Conservation (phyloP, 192 early-diverging fungal genomes). For the Helicostylum pulchrum region DNA sequence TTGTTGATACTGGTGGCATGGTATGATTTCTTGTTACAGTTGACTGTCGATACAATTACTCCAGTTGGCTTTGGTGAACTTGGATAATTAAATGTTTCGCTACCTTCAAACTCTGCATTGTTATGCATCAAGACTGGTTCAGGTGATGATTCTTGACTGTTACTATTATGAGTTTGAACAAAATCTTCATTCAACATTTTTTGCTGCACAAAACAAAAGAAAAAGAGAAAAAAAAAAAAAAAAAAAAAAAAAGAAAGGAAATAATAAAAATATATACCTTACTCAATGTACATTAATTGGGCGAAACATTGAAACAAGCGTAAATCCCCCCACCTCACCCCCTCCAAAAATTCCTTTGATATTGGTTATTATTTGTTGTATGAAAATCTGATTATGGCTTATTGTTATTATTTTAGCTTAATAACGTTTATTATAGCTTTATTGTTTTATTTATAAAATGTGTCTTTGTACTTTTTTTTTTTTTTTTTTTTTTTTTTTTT, state of each 20-base stretch:
- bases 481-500: constrained; percentile 13
- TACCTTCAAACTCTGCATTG: constrained; percentile 2
- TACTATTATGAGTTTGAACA: constrained; percentile 8
- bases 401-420: too few species aligned
- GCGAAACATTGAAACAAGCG: neutral
- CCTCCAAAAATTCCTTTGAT: too few species aligned
- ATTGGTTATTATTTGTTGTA: neutral
- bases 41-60: neutral
- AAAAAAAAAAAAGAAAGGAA: neutral
- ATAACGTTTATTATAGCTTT: too few species aligned
- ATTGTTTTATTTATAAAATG: too few species aligned
- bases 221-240: neutral
- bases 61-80: constrained; percentile 5
- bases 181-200: constrained; percentile 7
- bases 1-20: neutral
- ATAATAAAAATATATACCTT: neutral
- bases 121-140: constrained; percentile 1
- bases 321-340: too few species aligned
- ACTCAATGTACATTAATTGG: neutral
- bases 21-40: neutral
- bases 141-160: neutral
- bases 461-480: neutral
- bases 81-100: neutral
- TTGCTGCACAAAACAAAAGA: neutral
- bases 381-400: too few species aligned